Conservation (phyloP, 108 stramenopile species). For the Pseudonitzschia multiseries region DNA sequence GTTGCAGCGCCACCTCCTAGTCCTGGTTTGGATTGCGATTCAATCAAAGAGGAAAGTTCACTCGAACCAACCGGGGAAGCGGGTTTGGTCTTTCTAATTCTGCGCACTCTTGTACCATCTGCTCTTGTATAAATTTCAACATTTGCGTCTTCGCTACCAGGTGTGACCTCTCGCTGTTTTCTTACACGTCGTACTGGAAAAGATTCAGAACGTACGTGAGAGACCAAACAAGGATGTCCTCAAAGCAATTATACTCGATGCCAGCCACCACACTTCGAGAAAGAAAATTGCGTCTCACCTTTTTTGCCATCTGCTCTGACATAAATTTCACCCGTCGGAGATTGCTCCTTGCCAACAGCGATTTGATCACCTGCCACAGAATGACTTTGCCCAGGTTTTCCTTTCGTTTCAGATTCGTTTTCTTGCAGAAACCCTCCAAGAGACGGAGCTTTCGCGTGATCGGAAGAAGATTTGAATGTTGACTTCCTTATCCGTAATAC, state of each 20-base stretch:
- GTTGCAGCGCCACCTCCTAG: constrained; percentile 31
- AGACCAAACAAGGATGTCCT: neutral
- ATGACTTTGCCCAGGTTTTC: constrained; percentile 30
- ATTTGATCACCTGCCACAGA: constrained; percentile 50
- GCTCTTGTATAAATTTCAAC: constrained; percentile 50
- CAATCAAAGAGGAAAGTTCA: constrained; percentile 27
- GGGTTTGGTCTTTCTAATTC: constrained; percentile 41
- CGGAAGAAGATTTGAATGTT: constrained; percentile 2
- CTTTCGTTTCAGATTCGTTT: constrained; percentile 17
- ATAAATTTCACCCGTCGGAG: constrained; percentile 50
- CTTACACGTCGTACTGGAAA: constrained; percentile 34
- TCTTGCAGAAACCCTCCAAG: constrained; percentile 30
- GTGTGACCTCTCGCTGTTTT: constrained; percentile 6
- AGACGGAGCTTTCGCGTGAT: constrained; percentile 19
- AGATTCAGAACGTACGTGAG: neutral
- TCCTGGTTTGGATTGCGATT: constrained; percentile 27
- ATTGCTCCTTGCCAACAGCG: constrained; percentile 31
- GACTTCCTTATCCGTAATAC: constrained; percentile 24
- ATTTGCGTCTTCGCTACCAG: constrained; percentile 16
- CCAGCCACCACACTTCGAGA: neutral
- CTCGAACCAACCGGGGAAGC: constrained; percentile 2
- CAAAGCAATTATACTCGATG: neutral
- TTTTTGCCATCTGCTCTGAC: constrained; percentile 58
- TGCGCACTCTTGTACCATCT: constrained; percentile 50
- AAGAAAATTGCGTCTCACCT: constrained; percentile 12